Conservation (phyloP, 2,329 filamentous ascomycete species). For the Thelonectria rubi region DNA sequence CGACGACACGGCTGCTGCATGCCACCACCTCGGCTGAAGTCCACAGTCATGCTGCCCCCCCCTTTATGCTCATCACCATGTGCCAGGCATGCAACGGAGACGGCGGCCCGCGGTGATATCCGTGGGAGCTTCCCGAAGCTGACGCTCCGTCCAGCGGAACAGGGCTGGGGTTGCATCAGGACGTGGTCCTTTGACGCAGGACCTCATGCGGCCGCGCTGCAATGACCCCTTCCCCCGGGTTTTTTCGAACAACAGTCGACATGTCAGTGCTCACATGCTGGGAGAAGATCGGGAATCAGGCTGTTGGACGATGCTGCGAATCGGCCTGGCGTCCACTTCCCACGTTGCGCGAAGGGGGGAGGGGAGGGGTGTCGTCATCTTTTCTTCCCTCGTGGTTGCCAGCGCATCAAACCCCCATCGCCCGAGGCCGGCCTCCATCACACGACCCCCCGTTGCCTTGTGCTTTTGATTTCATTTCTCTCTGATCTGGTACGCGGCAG, state of each 20-base stretch:
- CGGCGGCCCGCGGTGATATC: slow-evolving; percentile 11
- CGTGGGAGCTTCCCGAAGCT: slow-evolving; percentile 13
- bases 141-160: neutral
- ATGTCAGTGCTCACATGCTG: slow-evolving; percentile 11
- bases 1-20: slow-evolving; percentile 6
- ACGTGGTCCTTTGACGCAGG: slow-evolving; percentile 2
- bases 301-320: neutral
- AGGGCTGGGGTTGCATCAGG: slow-evolving; percentile 7
- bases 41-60: neutral
- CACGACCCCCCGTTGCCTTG: slow-evolving; percentile 1
- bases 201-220: slow-evolving; percentile 19
- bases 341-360: slow-evolving; percentile 9
- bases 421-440: slow-evolving; percentile 9
- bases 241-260: neutral
- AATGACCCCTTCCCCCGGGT: slow-evolving; percentile 10
- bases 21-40: slow-evolving; percentile 18
- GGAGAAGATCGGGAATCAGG: neutral
- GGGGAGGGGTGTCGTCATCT: slow-evolving; percentile 5
- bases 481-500: slow-evolving; percentile 12
- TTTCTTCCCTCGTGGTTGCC: slow-evolving; percentile 11
- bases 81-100: slow-evolving; percentile 21
- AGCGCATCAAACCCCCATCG: slow-evolving; percentile 15
- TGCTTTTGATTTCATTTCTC: too few species aligned
- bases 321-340: slow-evolving; percentile 6
- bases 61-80: slow-evolving; percentile 20